Base-by-base conservation (phyloP, 257 asterid genomes). In the Penstemon barbatus region DNA sequence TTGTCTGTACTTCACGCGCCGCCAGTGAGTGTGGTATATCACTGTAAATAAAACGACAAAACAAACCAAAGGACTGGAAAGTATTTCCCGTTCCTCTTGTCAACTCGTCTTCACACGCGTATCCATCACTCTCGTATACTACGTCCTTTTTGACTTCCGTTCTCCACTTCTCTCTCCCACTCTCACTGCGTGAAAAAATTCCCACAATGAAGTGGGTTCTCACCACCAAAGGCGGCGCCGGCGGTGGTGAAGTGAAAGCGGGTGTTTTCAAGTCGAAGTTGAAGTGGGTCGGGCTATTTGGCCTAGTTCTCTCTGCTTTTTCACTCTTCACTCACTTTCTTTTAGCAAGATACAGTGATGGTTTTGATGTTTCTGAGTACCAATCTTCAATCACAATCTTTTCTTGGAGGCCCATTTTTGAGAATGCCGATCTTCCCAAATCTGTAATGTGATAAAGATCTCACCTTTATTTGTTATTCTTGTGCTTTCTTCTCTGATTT, bases 351-450 rank as follows among this genome's bases (percentile, higher is more conserved):
- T 92, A 83, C 75, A 85, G 92, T 1, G 83, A 84, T 63, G 90
- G 92, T 54, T 74, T 75, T 42, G 75, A 75, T 51, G 78, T 78
- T 51, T 82, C 97, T 0, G 97, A 94, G 81, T 89, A 80, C 82
- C 95, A 81, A 60, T 89, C 99, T 66, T 88, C 97, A 4, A 73
- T 94, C 72, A 91, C 97, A 38, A 83, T 94, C 72, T 86, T 94
- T 55, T 87, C 99, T 18, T 94, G 99, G 99, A 83, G 96, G 83
- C 97, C 96, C 72, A 73, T 85, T 57, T 83, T 86, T 58, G 87
- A 85, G 72, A 81, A 80, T 76, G 87, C 82, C 33, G 90, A 85
- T 79, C 78, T 77, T 67, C 61, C 82, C 78, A 40, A 77, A 53
- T 63, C 74, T 81, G 96, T 92, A 89, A 85, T 74, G 81, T 70